Percentiles rank a stretch among this genome's conserved stretches.
Conservation (phyloP, 2,329 filamentous ascomycete species). For the Hypoxylon rubiginosum region DNA sequence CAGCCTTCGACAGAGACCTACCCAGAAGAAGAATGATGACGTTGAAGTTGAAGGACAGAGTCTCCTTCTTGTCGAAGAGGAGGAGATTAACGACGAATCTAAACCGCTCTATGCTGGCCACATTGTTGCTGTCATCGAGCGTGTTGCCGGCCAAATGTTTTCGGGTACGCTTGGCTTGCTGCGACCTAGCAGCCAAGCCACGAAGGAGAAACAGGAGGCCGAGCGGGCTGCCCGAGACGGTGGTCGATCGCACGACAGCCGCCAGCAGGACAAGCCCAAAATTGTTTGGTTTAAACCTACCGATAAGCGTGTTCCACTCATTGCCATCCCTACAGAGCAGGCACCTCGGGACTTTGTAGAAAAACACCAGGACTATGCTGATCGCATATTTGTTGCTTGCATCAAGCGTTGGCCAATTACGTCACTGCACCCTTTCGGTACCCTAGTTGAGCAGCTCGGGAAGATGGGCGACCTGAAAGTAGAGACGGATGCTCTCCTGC, state of each 20-base stretch:
- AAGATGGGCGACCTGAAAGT: conserved; percentile 98
- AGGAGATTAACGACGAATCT: conserved; percentile 98
- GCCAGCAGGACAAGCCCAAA: conserved; percentile 96
- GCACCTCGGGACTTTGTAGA: conserved; percentile 98
- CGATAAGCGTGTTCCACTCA: conserved; percentile 97
- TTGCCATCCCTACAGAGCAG: conserved; percentile 98
- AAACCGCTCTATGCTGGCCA: conserved; percentile 98
- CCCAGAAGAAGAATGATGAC: conserved; percentile 99
- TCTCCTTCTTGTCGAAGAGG: conserved; percentile 94
- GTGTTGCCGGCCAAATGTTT: conserved; percentile 98
- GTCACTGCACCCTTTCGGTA: conserved; percentile 98
- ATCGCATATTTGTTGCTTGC: conserved; percentile 97
- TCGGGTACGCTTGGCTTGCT: conserved; percentile 94
- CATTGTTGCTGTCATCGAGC: conserved; percentile 96
- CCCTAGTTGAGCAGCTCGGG: conserved; percentile 94
- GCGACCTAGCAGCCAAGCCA: conserved; percentile 96
- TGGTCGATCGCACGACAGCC: conserved; percentile 80
- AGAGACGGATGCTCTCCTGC: conserved; percentile 94
- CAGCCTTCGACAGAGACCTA: conserved; percentile 94
- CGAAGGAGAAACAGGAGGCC: conserved; percentile 99
- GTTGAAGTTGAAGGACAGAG: conserved; percentile 99
- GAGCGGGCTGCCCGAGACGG: conserved; percentile 94
- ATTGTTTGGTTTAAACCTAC: conserved; percentile 99
- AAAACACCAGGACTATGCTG: conserved; percentile 97
- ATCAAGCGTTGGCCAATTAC: conserved; percentile 99